These are phyloP conservation scores for Berberis vulgaris DNA, from an alignment of 164 flowering plant genomes.

Conservation along the genomic window DNA sequence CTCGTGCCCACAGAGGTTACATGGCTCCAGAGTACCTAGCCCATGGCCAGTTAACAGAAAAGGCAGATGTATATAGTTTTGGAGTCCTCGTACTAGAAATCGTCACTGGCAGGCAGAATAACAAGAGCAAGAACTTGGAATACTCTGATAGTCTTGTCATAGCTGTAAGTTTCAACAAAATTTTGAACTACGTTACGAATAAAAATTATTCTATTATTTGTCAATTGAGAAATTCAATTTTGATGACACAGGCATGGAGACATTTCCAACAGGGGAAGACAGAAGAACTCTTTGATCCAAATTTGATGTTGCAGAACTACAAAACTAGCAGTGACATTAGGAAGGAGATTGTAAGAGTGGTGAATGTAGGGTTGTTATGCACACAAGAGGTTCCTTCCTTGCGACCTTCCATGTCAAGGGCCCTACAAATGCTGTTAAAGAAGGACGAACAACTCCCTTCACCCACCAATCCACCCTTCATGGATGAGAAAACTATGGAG, in stretches of 20 bases:
- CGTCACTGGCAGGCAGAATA: too few species aligned
- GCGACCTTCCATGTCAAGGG: slow-evolving; percentile 74
- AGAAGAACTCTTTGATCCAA: slow-evolving; percentile 56
- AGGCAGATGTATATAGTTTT: too few species aligned
- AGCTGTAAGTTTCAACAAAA: too few species aligned
- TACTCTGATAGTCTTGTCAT: too few species aligned
- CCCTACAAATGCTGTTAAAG: slow-evolving; percentile 49
- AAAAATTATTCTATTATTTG: too few species aligned
- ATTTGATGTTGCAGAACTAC: slow-evolving; percentile 32
- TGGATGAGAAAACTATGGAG: slow-evolving; percentile 59
- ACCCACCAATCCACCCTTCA: slow-evolving; percentile 72
- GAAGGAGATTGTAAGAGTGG: slow-evolving; percentile 41
- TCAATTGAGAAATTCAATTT: too few species aligned
- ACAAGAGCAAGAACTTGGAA: too few species aligned
- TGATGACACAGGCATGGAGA: slow-evolving; percentile 52
- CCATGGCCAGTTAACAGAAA: too few species aligned
- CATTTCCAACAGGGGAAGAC: slow-evolving; percentile 42
- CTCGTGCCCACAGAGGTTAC: slow-evolving; percentile 15
- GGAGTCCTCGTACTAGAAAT: too few species aligned
- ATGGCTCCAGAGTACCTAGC: too few species aligned
- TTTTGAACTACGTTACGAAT: too few species aligned
- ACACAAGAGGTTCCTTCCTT: slow-evolving; percentile 63
- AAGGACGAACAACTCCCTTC: slow-evolving; percentile 50
- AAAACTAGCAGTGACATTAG: slow-evolving; percentile 20
- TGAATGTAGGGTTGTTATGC: slow-evolving; percentile 84